Evolutionary conservation across 306 rosid species (phyloP), one percentile per base, ranked within the genome.

Genomic region (Glycyrrhiza uralensis): DNA sequence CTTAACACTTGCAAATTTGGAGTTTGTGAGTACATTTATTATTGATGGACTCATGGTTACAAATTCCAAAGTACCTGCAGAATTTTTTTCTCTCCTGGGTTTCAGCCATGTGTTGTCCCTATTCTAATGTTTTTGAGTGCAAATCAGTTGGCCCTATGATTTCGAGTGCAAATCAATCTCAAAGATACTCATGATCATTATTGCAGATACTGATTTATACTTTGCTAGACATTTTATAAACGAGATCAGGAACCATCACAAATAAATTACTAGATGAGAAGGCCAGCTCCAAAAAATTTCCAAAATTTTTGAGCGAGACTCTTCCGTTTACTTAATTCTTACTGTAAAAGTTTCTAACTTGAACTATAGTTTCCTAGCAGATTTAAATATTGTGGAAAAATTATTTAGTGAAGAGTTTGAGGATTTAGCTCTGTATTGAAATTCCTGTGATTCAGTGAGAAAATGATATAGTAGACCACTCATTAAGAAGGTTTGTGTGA

Each of bases 161-260:
- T n/a, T n/a, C n/a, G 59, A 39, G 20, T 69, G 47, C 69, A 55
- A 66, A 45, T 66, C 12, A n/a, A 20, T 66, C 49, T 41, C 64
- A 64, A 64, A 42, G 13, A 47, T 10, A 19, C 38, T 46, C 55
- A 1, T 8, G 32, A 46, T 50, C 65, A 17, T 59, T 15, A 4
- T 60, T 49, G 6, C 49, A 35, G n/a, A 36, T 29, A 49, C 7
- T n/a, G 15, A 6, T 70, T 12, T 23, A 35, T 56, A 35, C 19
- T 36, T 69, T 63, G 57, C 69, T 62, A 44, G 55, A 19, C 35
- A 69, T 47, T 32, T 50, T 44, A 9, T 38, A 44, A 15, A 58
- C 32, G 67, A 23, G 60, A 23, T 67, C 4, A 35, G 39, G 50
- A 32, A 66, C 64, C 10, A n/a, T 46, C 39, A 38, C 22, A 41